phyloP scores from a whole-genome alignment of 148 eudicot species.

The Spergularia marina region DNA sequence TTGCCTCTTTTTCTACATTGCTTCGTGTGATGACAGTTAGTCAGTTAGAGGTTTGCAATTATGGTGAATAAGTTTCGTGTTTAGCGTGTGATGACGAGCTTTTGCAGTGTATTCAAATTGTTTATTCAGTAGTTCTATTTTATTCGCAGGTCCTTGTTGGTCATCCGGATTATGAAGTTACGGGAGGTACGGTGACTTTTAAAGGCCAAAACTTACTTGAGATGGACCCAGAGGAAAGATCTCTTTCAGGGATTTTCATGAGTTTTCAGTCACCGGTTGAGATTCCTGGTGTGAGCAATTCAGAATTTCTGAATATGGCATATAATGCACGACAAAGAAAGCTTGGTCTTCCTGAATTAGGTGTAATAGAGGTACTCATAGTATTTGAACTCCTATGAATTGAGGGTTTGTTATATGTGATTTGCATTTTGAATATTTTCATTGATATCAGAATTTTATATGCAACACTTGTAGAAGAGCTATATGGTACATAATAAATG shows the following conservation, averaged over 20 bases:
- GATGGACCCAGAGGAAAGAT: conserved; percentile 94
- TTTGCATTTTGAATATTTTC: not conserved
- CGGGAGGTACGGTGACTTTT: conserved; percentile 69
- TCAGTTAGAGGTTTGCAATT: not conserved
- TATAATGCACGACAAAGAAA: conserved; percentile 89
- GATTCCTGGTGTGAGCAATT: conserved; percentile 97
- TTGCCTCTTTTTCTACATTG: not conserved
- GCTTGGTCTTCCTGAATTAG: conserved; percentile 81
- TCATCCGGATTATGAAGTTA: conserved; percentile 95
- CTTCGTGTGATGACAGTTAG: not conserved
- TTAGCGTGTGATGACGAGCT: not conserved
- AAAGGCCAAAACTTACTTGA: conserved; percentile 93
- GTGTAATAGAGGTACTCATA: conserved; percentile 74
- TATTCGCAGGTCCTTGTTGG: conserved; percentile 82
- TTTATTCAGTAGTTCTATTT: not conserved
- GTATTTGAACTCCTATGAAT: not conserved
- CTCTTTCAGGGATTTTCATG: conserved; percentile 90
- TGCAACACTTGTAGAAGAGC: not conserved
- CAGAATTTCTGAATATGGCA: conserved; percentile 90
- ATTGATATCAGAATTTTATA: not conserved
- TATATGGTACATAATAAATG: no score
- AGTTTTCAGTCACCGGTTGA: conserved; percentile 97
- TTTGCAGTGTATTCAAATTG: conserved; percentile 11
- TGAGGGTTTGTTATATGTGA: not conserved
- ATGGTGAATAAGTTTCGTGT: no score